Evolutionary conservation across 2,329 filamentous ascomycete species (phyloP).

Genomic region (Neophaeococcomyces mojaviensis): DNA sequence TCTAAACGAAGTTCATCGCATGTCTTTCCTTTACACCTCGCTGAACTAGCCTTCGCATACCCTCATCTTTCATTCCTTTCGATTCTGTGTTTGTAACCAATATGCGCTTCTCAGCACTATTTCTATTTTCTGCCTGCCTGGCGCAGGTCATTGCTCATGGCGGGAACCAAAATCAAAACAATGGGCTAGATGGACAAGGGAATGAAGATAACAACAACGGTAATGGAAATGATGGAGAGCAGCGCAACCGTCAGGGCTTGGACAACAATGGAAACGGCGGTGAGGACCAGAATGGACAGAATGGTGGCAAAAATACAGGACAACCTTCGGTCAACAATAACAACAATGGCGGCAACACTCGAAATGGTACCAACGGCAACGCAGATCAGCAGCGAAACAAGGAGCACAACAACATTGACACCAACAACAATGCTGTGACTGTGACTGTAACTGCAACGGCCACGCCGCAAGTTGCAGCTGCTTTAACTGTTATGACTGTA

Average conservation of each 20-base stretch:
- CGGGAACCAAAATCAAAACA: neutral
- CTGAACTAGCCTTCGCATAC: too few species aligned
- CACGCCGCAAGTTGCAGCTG: constrained; percentile 10
- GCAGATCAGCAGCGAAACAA: neutral
- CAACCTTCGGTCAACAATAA: too few species aligned
- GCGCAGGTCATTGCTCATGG: constrained; percentile 18
- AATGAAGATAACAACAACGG: neutral
- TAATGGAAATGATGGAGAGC: neutral
- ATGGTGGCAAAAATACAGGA: too few species aligned
- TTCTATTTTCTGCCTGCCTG: constrained; percentile 21
- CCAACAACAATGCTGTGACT: neutral
- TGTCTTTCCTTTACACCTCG: neutral
- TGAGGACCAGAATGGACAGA: neutral
- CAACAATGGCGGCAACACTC: neutral
- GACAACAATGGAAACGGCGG: neutral
- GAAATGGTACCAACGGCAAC: neutral
- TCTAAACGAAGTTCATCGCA: neutral
- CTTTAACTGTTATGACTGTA: constrained; percentile 11
- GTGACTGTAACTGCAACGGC: constrained; percentile 3
- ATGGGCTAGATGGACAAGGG: neutral
- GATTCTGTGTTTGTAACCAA: constrained; percentile 1
- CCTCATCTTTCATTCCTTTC: constrained; percentile 16
- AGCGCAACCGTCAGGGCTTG: neutral
- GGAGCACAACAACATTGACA: neutral
- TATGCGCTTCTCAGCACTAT: constrained; percentile 4